Base-by-base conservation (phyloP, 2,329 filamentous ascomycete genomes). In the Dactylellina leptospora region DNA sequence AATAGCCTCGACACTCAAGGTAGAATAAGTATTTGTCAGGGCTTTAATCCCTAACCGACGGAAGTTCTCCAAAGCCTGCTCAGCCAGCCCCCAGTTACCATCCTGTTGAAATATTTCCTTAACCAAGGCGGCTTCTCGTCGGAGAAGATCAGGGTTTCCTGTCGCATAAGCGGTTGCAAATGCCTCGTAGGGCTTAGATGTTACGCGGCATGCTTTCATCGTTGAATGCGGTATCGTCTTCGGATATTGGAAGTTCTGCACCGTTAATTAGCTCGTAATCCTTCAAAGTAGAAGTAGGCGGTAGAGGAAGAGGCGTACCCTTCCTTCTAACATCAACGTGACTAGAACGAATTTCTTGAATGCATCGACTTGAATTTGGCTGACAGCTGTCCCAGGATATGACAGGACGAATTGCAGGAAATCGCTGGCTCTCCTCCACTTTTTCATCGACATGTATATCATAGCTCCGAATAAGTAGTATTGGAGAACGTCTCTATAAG, bases 261-360 rank as follows among this genome's bases (percentile, higher is more conserved):
- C 18, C 6, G 13, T 44, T 33, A 4, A 23, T 64, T 8, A 59
- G 53, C 33, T 66, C 56, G 44, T 6, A 25, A 42, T 18, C 59
- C 16, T 22, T 72, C 63, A 51, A 47, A 30, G n/a, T 4, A 2
- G 3, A 22, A 30, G 2, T 27, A 69, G 73, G 47, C 73, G 74
- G 40, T 23, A 28, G 13, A 63, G 38, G 30, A 47, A n/a, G 9
- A 20, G 40, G 76, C 81, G 79, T 76, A 85, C 82, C 76, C 83
- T 85, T 75, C 92, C 93, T 58, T 87, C 82, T 4, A 86, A 83
- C 16, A 99, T 82, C 60, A 97, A 83, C 58, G 87, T 87, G 8
- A 92, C 84, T 13, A 99, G 81, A 6, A 96, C 78, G 90, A 92
- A 97, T 80, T 93, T 96, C 81, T 93, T 96, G 82, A 96, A 93